phyloP scores from a whole-genome alignment of 1,284 basidiomycete species.

The Volvariella surrecta region DNA sequence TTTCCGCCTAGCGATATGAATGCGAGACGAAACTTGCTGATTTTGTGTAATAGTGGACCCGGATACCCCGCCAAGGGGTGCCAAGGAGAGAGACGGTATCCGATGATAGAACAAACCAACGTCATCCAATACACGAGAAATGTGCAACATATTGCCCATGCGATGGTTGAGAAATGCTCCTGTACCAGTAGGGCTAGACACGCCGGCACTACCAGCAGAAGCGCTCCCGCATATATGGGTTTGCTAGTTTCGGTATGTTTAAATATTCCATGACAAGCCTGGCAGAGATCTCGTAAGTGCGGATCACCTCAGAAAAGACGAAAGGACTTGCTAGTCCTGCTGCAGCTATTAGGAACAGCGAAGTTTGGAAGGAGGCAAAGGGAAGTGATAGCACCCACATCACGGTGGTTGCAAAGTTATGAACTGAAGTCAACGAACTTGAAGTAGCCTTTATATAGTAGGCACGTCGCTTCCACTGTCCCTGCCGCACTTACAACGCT shows the following conservation, averaged over 20 bases:
- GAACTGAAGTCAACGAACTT: too few relatives aligned
- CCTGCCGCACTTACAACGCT: too few relatives aligned
- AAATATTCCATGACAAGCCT: constrained; percentile 23
- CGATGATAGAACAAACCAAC: constrained; percentile 22
- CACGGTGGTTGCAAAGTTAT: too few relatives aligned
- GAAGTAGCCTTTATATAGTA: too few relatives aligned
- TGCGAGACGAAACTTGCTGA: constrained; percentile 27
- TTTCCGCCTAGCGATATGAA: constrained; percentile 24
- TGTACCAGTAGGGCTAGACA: constrained; percentile 14
- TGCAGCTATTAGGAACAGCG: too few relatives aligned
- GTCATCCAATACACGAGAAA: constrained; percentile 17
- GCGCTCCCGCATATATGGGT: constrained; percentile 13
- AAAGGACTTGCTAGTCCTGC: too few relatives aligned
- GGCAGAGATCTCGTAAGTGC: too few relatives aligned
- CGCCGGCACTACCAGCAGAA: constrained; percentile 19
- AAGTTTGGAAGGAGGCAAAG: too few relatives aligned
- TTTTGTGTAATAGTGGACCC: constrained; percentile 28
- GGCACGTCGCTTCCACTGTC: too few relatives aligned
- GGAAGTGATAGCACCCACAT: too few relatives aligned
- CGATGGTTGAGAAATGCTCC: constrained; percentile 11
- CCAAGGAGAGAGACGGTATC: constrained; percentile 38
- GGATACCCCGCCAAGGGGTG: constrained; percentile 38
- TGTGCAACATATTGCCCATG: constrained; percentile 9
- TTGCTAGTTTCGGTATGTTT: constrained; percentile 23
- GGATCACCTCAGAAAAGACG: too few relatives aligned